phyloP scores from a whole-genome alignment of 2,329 filamentous ascomycete genomes.

The Aspergillus quadricinctus region DNA sequence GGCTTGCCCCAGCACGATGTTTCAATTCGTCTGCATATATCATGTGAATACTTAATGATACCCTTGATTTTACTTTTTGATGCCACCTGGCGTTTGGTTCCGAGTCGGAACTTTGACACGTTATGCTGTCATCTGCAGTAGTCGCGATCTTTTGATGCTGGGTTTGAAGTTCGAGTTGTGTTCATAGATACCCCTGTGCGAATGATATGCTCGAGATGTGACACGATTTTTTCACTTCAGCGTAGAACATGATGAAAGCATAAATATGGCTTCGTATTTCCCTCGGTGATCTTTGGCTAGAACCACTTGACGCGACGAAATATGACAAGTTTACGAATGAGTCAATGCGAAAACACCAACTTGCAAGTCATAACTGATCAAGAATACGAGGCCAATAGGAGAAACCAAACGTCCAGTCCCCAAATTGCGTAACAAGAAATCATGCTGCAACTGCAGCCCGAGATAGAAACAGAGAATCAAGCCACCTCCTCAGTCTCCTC shows the following conservation, averaged over 20 bases:
- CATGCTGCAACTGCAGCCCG: background rate
- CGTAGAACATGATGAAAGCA: background rate
- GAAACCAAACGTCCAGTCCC: background rate
- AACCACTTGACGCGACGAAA: background rate
- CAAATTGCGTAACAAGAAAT: background rate
- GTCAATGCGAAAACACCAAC: background rate
- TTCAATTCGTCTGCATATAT: background rate
- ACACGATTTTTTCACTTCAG: background rate
- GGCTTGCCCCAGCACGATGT: background rate
- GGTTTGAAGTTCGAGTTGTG: conserved; percentile 1
- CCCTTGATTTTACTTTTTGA: background rate
- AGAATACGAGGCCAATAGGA: background rate
- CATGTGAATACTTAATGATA: background rate
- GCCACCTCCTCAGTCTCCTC: background rate
- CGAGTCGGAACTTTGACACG: background rate
- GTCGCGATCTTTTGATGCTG: background rate
- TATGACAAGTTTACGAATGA: background rate
- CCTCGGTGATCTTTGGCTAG: background rate
- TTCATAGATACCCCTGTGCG: conserved; percentile 19
- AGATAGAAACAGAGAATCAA: background rate
- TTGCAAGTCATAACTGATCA: background rate
- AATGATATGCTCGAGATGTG: conserved; percentile 1
- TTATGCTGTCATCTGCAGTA: conserved; percentile 1
- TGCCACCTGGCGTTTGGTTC: background rate
- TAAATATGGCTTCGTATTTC: background rate